Percentiles rank a stretch among this genome's conserved stretches.
Evolutionary conservation across 1,284 basidiomycete species (phyloP).

Genomic region (Pascua guehoae): DNA sequence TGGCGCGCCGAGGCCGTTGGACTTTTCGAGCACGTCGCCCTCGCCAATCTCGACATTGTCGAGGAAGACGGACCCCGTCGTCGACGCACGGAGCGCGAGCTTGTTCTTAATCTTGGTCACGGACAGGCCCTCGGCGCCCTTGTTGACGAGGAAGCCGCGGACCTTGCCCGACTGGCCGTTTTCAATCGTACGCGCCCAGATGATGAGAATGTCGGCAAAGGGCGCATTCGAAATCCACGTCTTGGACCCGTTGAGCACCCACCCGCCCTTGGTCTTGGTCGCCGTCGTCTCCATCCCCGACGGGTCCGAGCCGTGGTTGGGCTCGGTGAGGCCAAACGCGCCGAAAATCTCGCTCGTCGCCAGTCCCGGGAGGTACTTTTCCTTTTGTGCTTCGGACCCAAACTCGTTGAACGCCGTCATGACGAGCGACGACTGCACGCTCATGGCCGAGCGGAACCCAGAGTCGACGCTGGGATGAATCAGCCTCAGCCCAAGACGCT

Average conservation of each 20-base stretch:
- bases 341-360: constrained; percentile 85
- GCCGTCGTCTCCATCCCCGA: constrained; percentile 91
- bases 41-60: constrained; percentile 71
- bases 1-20: constrained; percentile 71
- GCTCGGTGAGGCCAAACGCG: constrained; percentile 95
- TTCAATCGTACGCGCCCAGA: constrained; percentile 66
- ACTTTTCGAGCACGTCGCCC: constrained; percentile 69
- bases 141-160: constrained; percentile 74
- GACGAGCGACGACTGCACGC: constrained; percentile 91
- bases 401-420: constrained; percentile 95
- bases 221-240: constrained; percentile 95
- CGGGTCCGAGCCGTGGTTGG: constrained; percentile 93
- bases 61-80: constrained; percentile 91
- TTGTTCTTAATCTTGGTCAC: constrained; percentile 92
- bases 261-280: constrained; percentile 76
- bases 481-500: background rate
- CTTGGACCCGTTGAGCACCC: constrained; percentile 82
- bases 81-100: constrained; percentile 78
- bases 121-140: constrained; percentile 58
- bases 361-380: constrained; percentile 71
- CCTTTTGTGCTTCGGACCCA: constrained; percentile 83
- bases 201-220: constrained; percentile 76
- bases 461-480: constrained; percentile 70
- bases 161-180: constrained; percentile 63
- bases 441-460: constrained; percentile 89